phyloP scores from a whole-genome alignment of 2,329 filamentous ascomycete genomes.

The Penicillium expansum region DNA sequence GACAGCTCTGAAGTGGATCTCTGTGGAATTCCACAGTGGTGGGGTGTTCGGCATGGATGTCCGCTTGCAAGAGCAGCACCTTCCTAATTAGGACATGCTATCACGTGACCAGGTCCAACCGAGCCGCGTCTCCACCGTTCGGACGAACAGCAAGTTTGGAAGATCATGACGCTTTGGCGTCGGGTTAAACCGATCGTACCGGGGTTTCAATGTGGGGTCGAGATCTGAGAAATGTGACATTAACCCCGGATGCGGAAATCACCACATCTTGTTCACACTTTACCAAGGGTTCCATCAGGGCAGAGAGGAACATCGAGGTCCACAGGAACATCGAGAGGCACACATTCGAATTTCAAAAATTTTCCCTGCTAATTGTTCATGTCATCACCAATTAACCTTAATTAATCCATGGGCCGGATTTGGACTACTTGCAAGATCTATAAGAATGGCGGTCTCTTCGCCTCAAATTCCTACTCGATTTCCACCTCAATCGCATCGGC shows the following conservation, averaged over 20 bases:
- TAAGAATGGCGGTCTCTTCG: slow-evolving; percentile 17
- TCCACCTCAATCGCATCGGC: slow-evolving; percentile 7
- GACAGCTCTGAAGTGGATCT: background rate
- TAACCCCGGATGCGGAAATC: slow-evolving; percentile 24
- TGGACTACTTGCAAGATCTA: slow-evolving; percentile 16
- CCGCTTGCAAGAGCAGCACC: slow-evolving; percentile 13
- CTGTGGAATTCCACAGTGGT: slow-evolving; percentile 10
- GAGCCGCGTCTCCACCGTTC: background rate
- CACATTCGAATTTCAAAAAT: slow-evolving; percentile 5
- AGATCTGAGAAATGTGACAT: slow-evolving; percentile 19
- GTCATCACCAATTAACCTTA: slow-evolving; percentile 18
- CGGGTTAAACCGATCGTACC: background rate
- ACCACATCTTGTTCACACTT: slow-evolving; percentile 4
- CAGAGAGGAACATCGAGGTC: slow-evolving; percentile 11
- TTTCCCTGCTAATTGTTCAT: slow-evolving; percentile 3
- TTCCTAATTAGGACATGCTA: slow-evolving; percentile 10
- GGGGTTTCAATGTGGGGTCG: background rate
- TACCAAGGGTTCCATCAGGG: slow-evolving; percentile 11
- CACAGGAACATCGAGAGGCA: slow-evolving; percentile 18
- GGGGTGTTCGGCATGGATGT: background rate
- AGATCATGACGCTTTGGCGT: background rate
- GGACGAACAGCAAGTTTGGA: background rate
- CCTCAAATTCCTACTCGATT: background rate
- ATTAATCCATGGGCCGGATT: slow-evolving; percentile 18
- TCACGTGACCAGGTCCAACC: slow-evolving; percentile 10